Evolutionary conservation across 345 rosid species (phyloP).

Genomic region (Syzygium jambos): DNA sequence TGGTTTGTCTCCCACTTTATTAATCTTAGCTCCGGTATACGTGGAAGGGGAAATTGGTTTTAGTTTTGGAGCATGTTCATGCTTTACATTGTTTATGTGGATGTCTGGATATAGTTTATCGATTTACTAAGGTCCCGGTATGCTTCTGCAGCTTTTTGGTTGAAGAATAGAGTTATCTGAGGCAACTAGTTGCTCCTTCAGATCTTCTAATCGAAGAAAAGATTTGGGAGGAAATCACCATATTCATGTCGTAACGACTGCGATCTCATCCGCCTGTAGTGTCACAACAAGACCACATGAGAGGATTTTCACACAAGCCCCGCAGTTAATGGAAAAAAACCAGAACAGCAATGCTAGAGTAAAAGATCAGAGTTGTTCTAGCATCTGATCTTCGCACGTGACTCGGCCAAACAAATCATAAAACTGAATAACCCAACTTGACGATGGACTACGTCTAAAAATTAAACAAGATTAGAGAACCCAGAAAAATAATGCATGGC

Average conservation of each 20-base stretch:
- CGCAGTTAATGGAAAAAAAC: not conserved
- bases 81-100: not conserved
- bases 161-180: slow-evolving; percentile 75
- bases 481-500: not conserved
- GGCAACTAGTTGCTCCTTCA: slow-evolving; percentile 32
- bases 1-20: not conserved
- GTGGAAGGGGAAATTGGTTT: not conserved
- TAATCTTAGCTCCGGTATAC: not conserved
- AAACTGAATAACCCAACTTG: not conserved
- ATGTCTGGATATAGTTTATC: not conserved
- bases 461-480: not conserved
- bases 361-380: not conserved
- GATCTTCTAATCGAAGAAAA: slow-evolving; percentile 50
- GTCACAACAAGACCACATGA: not conserved
- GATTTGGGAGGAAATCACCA: slow-evolving; percentile 8
- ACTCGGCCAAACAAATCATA: not conserved
- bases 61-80: not conserved
- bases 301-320: not conserved
- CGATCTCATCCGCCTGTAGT: slow-evolving; percentile 4
- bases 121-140: not conserved
- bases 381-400: not conserved
- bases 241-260: not conserved
- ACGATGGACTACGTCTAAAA: not conserved
- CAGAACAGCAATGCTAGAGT: not conserved
- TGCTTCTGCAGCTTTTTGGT: slow-evolving; percentile 45